phyloP scores from a whole-genome alignment of 805 yeast species.

The Suhomyces sp. region DNA sequence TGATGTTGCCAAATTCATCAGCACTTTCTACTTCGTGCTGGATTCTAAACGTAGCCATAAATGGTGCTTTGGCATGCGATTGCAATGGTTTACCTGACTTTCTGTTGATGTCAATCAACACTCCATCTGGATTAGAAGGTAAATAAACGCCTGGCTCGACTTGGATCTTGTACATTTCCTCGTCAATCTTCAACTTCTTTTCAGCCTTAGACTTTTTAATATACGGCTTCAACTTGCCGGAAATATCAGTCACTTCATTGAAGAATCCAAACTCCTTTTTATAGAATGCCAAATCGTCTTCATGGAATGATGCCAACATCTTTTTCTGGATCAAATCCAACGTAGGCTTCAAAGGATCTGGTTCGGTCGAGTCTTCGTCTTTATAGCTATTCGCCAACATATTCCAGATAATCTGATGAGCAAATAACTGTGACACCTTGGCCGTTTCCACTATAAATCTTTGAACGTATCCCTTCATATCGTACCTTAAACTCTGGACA shows the following conservation, averaged over 20 bases:
- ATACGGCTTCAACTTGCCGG: slow-evolving; percentile 92
- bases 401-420: slow-evolving; percentile 98
- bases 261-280: slow-evolving; percentile 85
- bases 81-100: slow-evolving; percentile 92
- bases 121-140: slow-evolving; percentile 96
- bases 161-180: slow-evolving; percentile 79
- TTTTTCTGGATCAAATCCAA: slow-evolving; percentile 67
- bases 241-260: slow-evolving; percentile 85
- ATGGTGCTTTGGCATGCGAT: slow-evolving; percentile 98
- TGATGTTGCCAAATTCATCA: slow-evolving; percentile 37
- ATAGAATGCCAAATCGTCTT: slow-evolving; percentile 64
- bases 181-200: slow-evolving; percentile 92
- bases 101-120: slow-evolving; percentile 86
- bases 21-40: slow-evolving; percentile 51
- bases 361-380: slow-evolving; percentile 80
- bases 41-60: slow-evolving; percentile 92
- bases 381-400: slow-evolving; percentile 89
- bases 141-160: slow-evolving; percentile 83
- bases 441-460: slow-evolving; percentile 90
- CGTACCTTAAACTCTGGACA: slow-evolving; percentile 87
- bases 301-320: slow-evolving; percentile 62
- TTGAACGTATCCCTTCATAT: slow-evolving; percentile 78
- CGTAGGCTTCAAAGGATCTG: slow-evolving; percentile 79
- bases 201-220: slow-evolving; percentile 94
- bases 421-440: slow-evolving; percentile 82